These are phyloP conservation scores for Symbiodinium pilosum DNA, from an alignment of 73 alveolate species.

Conservation along the genomic window DNA sequence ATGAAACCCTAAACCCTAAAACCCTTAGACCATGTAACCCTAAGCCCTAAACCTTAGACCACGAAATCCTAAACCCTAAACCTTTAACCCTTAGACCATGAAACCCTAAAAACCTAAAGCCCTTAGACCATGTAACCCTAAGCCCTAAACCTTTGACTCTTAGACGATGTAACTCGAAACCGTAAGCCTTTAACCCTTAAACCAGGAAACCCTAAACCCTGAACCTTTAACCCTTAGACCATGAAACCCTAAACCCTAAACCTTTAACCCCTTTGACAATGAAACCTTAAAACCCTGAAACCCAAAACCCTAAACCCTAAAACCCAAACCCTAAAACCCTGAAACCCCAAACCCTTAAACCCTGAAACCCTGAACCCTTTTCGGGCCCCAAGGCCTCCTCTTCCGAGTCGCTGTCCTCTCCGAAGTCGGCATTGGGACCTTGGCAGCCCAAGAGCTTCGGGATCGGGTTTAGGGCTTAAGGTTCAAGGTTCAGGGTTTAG, in stretches of 20 bases:
- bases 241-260: neutral
- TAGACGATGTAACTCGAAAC: too few relatives aligned
- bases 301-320: neutral
- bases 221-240: neutral
- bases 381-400: neutral
- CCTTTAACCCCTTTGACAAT: too few relatives aligned
- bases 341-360: neutral
- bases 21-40: too few relatives aligned
- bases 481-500: neutral
- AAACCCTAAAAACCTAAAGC: neutral
- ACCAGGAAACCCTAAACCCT: neutral
- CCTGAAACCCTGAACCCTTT: neutral
- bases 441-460: neutral
- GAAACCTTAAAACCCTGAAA: neutral
- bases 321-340: neutral
- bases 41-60: neutral
- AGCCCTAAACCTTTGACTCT: neutral
- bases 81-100: neutral
- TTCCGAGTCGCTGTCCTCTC: conserved; percentile 30
- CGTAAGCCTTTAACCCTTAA: neutral
- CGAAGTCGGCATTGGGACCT: conserved; percentile 91
- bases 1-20: too few relatives aligned
- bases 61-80: neutral
- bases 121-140: neutral
- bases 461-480: neutral